These are phyloP conservation scores for Yamadazyma scolyti DNA, from an alignment of 805 yeast species.

Conservation along the genomic window DNA sequence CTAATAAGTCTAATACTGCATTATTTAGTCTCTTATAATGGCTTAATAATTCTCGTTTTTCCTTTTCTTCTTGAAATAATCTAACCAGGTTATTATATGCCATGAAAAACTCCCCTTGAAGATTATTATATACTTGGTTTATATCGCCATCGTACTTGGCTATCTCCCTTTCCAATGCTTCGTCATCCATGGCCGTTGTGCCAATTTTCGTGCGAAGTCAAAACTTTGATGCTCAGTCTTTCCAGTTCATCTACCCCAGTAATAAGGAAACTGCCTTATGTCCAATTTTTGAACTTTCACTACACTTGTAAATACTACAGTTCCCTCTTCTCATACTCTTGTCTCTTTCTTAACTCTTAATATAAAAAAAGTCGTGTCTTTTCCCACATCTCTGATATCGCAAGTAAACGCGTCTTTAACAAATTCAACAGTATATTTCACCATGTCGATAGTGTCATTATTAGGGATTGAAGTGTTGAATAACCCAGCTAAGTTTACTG, in stretches of 20 bases:
- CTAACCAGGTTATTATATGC: constrained; percentile 9
- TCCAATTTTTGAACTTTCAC: not conserved
- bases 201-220: too few species aligned
- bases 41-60: constrained; percentile 31
- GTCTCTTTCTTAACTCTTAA: too few species aligned
- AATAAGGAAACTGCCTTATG: not conserved
- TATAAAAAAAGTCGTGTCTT: too few species aligned
- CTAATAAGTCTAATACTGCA: constrained; percentile 27
- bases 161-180: constrained; percentile 9
- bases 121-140: constrained; percentile 7
- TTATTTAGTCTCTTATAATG: constrained; percentile 34
- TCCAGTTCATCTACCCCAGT: not conserved
- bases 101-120: constrained; percentile 10
- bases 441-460: constrained; percentile 90
- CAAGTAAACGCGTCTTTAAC: too few species aligned
- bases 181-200: constrained; percentile 6
- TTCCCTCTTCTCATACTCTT: too few species aligned
- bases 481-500: constrained; percentile 92
- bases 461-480: constrained; percentile 88
- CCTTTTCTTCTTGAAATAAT: constrained; percentile 28
- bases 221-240: not conserved
- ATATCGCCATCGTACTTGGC: constrained; percentile 11
- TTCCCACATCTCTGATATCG: too few species aligned
- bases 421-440: too few species aligned
- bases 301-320: too few species aligned